These are phyloP conservation scores for Lipomyces yamanashiensis DNA, from an alignment of 805 yeast species.

Conservation along the genomic window DNA sequence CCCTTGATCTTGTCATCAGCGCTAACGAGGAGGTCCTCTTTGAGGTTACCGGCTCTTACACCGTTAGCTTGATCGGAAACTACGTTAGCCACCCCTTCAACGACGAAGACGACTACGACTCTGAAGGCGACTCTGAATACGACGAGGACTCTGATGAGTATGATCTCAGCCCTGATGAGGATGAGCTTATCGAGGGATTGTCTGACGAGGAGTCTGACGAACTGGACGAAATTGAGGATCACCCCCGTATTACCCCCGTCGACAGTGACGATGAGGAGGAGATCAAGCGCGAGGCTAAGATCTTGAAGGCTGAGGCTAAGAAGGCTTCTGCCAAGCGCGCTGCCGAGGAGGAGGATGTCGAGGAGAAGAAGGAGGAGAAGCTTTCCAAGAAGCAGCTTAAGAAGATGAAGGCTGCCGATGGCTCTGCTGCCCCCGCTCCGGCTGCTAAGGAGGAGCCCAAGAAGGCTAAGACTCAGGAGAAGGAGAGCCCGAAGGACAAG, in stretches of 20 bases:
- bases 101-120: conserved; percentile 47
- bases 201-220: conserved; percentile 46
- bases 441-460: conserved; percentile 15
- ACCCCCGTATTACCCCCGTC: conserved; percentile 48
- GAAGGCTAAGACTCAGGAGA: conserved; percentile 41
- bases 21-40: conserved; percentile 95
- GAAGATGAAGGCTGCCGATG: conserved; percentile 36
- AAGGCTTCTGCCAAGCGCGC: conserved; percentile 32
- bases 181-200: conserved; percentile 39
- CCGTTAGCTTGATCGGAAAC: conserved; percentile 92
- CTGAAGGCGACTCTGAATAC: conserved; percentile 39
- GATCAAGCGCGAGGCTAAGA: conserved; percentile 45
- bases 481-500: conserved; percentile 55
- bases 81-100: conserved; percentile 95
- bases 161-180: conserved; percentile 44
- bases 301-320: conserved; percentile 39
- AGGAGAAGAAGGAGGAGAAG: conserved; percentile 33
- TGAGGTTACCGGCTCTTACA: conserved; percentile 94
- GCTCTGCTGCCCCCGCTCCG: conserved; percentile 33
- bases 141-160: conserved; percentile 44
- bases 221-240: conserved; percentile 48
- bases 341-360: conserved; percentile 36
- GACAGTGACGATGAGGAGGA: conserved; percentile 46
- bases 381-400: conserved; percentile 38
- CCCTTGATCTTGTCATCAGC: conserved; percentile 83